These are phyloP conservation scores for Stenocarpella maydis DNA, from an alignment of 2,329 filamentous ascomycete genomes.

Conservation along the genomic window DNA sequence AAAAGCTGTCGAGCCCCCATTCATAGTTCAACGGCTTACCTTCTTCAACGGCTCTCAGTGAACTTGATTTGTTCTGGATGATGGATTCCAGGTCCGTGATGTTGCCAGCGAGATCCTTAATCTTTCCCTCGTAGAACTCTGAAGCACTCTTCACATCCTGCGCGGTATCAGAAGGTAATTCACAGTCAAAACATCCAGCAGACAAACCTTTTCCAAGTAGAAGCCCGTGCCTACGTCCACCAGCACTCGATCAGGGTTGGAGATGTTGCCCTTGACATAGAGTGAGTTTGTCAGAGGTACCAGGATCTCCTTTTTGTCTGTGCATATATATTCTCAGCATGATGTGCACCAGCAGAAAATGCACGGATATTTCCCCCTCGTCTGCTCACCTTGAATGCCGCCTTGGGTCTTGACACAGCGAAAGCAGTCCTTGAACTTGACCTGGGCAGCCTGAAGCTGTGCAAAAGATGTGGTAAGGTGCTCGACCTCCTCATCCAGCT, in stretches of 20 bases:
- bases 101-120: slow-evolving; percentile 60
- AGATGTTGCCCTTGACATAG: slow-evolving; percentile 86
- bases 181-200: too few relatives aligned
- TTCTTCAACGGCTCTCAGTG: slow-evolving; percentile 88
- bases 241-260: slow-evolving; percentile 78
- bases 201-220: slow-evolving; percentile 84
- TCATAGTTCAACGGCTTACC: slow-evolving; percentile 55
- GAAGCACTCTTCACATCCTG: slow-evolving; percentile 62
- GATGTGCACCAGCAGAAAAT: background rate
- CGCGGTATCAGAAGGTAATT: background rate
- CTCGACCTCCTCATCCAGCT: slow-evolving; percentile 94
- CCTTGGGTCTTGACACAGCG: slow-evolving; percentile 68
- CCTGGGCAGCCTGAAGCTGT: slow-evolving; percentile 88
- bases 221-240: slow-evolving; percentile 96
- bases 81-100: slow-evolving; percentile 66
- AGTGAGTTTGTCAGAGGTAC: slow-evolving; percentile 96
- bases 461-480: slow-evolving; percentile 91
- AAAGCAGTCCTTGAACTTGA: slow-evolving; percentile 91
- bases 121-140: slow-evolving; percentile 65
- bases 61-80: slow-evolving; percentile 78
- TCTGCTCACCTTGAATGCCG: slow-evolving; percentile 36
- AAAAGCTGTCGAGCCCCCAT: background rate
- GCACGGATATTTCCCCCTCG: slow-evolving; percentile 40
- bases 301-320: slow-evolving; percentile 68
- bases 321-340: background rate